A percentile compares a stretch with the other conserved stretches of the same genome.
phyloP scores from a whole-genome alignment of 2,329 filamentous ascomycete genomes.

The Bertia moriformis region DNA sequence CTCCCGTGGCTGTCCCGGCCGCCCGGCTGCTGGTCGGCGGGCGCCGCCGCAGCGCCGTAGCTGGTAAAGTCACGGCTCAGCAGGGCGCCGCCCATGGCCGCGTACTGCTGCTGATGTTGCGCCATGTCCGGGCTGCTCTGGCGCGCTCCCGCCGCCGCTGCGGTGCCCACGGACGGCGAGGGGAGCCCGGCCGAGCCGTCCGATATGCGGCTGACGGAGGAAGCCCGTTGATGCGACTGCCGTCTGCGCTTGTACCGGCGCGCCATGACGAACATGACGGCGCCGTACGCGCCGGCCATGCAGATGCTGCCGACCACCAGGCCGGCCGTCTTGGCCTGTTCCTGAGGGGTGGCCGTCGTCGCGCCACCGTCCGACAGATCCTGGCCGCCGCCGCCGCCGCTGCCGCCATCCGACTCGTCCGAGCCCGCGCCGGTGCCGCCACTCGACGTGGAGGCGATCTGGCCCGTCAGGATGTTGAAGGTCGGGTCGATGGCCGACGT shows the following conservation, averaged over 20 bases:
- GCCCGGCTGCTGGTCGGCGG: too few species aligned
- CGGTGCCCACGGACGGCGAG: background rate
- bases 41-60: constrained; percentile 29
- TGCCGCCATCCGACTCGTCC: constrained; percentile 22
- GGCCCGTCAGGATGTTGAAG: constrained; percentile 48
- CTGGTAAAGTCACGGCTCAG: constrained; percentile 39
- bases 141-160: too few species aligned
- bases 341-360: constrained; percentile 41
- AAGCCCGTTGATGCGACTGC: constrained; percentile 61
- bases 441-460: constrained; percentile 20
- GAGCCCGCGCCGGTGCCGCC: constrained; percentile 19
- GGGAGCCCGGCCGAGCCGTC: constrained; percentile 32
- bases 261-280: constrained; percentile 86
- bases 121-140: constrained; percentile 36
- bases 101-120: background rate
- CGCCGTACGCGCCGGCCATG: constrained; percentile 75
- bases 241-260: constrained; percentile 80
- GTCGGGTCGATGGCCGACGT: constrained; percentile 72
- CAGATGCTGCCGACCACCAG: constrained; percentile 66
- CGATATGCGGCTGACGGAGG: constrained; percentile 50
- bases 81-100: constrained; percentile 53
- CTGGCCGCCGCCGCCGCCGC: constrained; percentile 19
- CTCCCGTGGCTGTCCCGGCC: constrained; percentile 50
- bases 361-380: too few species aligned
- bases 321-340: constrained; percentile 47